Percentiles rank a stretch among this genome's conserved stretches.
phyloP scores from a whole-genome alignment of 164 flowering plant species.

The Umbilicus rupestris region DNA sequence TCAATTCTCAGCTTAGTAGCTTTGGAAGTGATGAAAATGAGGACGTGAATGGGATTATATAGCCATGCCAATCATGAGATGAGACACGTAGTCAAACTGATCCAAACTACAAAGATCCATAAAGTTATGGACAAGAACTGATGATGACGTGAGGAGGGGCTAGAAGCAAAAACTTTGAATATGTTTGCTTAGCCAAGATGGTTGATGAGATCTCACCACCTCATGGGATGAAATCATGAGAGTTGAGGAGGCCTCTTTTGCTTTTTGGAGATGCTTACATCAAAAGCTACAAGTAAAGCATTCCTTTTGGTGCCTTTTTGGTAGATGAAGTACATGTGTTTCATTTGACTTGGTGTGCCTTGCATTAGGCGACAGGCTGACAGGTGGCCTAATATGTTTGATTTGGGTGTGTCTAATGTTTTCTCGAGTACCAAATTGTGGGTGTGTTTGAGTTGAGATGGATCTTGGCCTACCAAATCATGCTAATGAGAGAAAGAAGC shows the following conservation, averaged over 20 bases:
- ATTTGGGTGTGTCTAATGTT: neutral
- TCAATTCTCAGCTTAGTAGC: too few relatives aligned
- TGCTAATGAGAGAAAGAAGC: neutral
- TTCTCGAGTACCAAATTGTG: constrained; percentile 1
- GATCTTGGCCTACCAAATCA: constrained; percentile 3
- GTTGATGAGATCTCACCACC: constrained; percentile 3
- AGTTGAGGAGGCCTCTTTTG: neutral
- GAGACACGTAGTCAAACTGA: neutral
- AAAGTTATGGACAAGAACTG: constrained; percentile 3
- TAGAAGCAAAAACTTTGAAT: neutral
- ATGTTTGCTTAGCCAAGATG: neutral
- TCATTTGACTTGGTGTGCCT: constrained; percentile 8
- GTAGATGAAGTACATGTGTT: constrained; percentile 9
- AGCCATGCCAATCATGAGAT: neutral
- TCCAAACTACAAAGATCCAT: neutral
- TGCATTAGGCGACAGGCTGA: constrained; percentile 7
- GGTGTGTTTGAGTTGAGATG: constrained; percentile 5
- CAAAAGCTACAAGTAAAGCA: constrained; percentile 6
- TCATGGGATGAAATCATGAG: constrained; percentile 5
- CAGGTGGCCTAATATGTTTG: constrained; percentile 6
- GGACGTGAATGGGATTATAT: constrained; percentile 4
- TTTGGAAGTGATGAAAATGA: neutral
- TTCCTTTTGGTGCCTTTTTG: neutral
- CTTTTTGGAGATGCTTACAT: constrained; percentile 4
- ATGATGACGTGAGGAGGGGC: neutral